A percentile compares a stretch with the other conserved stretches of the same genome.
Conservation (phyloP, 495 filamentous ascomycete genomes). For the Xanthoparmelia taractica region DNA sequence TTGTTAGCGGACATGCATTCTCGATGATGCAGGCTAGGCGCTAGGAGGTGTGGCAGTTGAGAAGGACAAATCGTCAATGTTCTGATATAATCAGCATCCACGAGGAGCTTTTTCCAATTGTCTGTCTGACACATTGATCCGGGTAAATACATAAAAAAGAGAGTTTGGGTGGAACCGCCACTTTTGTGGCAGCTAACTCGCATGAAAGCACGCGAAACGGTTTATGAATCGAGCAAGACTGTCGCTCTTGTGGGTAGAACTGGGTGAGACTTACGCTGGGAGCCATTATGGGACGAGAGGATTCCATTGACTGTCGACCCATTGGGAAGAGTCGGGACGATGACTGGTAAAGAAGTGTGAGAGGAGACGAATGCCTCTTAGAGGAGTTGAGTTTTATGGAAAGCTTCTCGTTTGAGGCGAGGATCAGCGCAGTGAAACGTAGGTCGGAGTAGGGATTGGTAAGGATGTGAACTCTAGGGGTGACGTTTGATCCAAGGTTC, state of each 20-base stretch:
- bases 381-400: neutral
- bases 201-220: neutral
- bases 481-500: slow-evolving; percentile 1
- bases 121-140: neutral
- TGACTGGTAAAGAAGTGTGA: neutral
- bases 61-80: neutral
- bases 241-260: neutral
- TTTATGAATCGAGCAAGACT: neutral
- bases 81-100: neutral
- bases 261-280: slow-evolving; percentile 51
- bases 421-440: slow-evolving; percentile 2
- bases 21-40: neutral
- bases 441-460: neutral
- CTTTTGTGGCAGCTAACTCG: neutral
- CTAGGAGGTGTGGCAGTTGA: neutral
- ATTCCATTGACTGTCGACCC: slow-evolving; percentile 62
- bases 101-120: neutral
- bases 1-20: neutral
- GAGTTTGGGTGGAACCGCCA: neutral
- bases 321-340: slow-evolving; percentile 8
- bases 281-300: slow-evolving; percentile 68
- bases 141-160: no score
- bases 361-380: neutral
- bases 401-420: slow-evolving; percentile 1
- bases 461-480: neutral